Base-by-base conservation (phyloP, 495 filamentous ascomycete genomes). In the Antarctomyces pellizariae region DNA sequence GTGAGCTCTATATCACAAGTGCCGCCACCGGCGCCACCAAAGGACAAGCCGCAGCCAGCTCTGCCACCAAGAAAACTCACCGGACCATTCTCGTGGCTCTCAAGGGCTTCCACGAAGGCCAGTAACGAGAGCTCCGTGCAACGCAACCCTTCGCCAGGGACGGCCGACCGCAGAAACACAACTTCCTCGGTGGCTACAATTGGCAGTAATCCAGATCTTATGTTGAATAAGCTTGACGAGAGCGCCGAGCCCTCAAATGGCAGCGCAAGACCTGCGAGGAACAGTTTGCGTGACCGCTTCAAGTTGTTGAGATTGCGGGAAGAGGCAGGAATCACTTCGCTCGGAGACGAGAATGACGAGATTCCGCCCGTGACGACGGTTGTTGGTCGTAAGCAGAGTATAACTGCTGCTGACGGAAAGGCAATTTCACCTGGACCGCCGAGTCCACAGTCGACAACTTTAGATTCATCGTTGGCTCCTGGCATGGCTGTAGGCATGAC, bases 1-100 rank as follows among this genome's bases (percentile, higher is more conserved):
- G 14, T 29, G 15, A 9, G 22, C 20, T 28, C 30, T n/a, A 25
- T 37, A 21, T 32, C 28, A 19, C 32, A 12, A 18, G 26, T 35
- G 17, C 32, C 51, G 21, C 38, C 50, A 26, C 48, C 60, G 16
- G 39, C 46, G 22, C 45, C 59, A 17, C 49, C 50, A 3, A 32
- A 34, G n/a, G n/a, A n/a, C n/a, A n/a, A 52, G 14, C 50, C 59
- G 15, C 50, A 50, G 6, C 41, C 52, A 34, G 52, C 9, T 38
- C 54, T 18, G 39, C 56, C 17, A 23, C 53, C n/a, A 4, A 58
- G 75, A 44, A 84, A 79, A 43, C 52, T 77, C 13, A 75, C 70
- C 22, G 70, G 75, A 30, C 78, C 79, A 0, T 90, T 84, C 33
- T 66, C 75, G 11, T 86, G 75, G 76, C 59, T 89, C 25, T 80